These are phyloP conservation scores for Talaromyces funiculosus DNA, from an alignment of 2,329 filamentous ascomycete species.

Conservation along the genomic window DNA sequence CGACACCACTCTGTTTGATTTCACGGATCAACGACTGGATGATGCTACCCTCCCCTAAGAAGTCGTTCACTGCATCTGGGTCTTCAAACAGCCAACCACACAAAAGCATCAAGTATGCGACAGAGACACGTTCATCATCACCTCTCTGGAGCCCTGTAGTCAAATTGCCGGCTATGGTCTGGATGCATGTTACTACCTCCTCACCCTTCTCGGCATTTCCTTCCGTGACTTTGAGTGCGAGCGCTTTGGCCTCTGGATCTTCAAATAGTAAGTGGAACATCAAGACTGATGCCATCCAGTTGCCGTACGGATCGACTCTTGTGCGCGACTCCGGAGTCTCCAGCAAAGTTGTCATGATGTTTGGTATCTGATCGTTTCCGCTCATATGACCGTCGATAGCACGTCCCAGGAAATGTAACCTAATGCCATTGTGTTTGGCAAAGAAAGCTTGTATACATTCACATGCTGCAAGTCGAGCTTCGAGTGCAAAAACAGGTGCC, in stretches of 20 bases:
- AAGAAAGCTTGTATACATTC: conserved; percentile 94
- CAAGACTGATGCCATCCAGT: conserved; percentile 84
- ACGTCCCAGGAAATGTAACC: conserved; percentile 75
- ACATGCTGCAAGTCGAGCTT: conserved; percentile 77
- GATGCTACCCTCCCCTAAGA: conserved; percentile 85
- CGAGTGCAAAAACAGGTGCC: conserved; percentile 62
- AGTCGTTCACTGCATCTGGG: conserved; percentile 83
- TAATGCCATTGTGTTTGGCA: conserved; percentile 71
- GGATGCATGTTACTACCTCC: conserved; percentile 90
- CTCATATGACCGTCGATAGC: conserved; percentile 82
- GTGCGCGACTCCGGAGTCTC: conserved; percentile 56
- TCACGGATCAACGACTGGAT: conserved; percentile 79
- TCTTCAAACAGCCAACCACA: conserved; percentile 90
- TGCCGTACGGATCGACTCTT: conserved; percentile 74
- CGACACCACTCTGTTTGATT: conserved; percentile 57
- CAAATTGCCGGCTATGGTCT: conserved; percentile 81
- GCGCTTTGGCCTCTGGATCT: conserved; percentile 68
- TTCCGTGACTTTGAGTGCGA: conserved; percentile 77
- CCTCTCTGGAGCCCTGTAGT: conserved; percentile 68
- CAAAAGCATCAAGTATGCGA: conserved; percentile 86
- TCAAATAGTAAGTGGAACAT: conserved; percentile 81
- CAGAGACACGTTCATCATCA: conserved; percentile 70
- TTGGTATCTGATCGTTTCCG: conserved; percentile 75
- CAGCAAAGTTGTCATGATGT: conserved; percentile 78
- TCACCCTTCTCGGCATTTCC: conserved; percentile 85